Base-by-base conservation (phyloP, 2,329 filamentous ascomycete species). In the Neofusicoccum kwambonambiense region DNA sequence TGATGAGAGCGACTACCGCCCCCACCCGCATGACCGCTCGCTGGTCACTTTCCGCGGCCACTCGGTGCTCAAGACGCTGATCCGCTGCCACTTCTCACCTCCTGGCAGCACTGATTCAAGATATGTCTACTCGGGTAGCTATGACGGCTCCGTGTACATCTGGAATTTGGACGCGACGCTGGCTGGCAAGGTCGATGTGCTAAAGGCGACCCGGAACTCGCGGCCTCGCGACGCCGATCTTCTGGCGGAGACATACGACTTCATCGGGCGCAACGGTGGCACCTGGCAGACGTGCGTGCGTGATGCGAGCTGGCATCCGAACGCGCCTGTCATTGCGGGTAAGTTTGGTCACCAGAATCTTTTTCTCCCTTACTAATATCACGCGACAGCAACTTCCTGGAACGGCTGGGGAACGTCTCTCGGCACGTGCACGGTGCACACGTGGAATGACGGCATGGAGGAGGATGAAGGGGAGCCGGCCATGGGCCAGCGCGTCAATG, bases 31-130 rank as follows among this genome's bases (percentile, higher is more conserved):
- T 71, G 95, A 98, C 77, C 96, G 94, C 80, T 96, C 91, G 0
- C 81, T 97, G 2, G 95, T 98, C 52, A 97, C 94, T 0, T 98
- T 96, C 83, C 87, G 92, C 31, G 94, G 94, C 9, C 95, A 99
- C 78, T 87, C 86, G 67, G 92, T 99, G 12, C 84, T 96, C 67
- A 90, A 92, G 72, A 98, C 95, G 0, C 83, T 98, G 45, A 97
- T 98, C 70, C 85, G 95, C 67, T 98, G 95, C 73, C 94, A 98
- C 78, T 99, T 99, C 78, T 95, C 91, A 37, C 95, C 95, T 0
- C 88, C 92, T 0, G 87, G 85, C 11, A 93, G 91, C 73, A 94
- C 92, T 1, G 91, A 97, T 74, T 93, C 91, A 8, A 86, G 92
- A 70, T 98, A 97, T 74, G 93, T 99, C 22, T 98, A 97, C 78